Evolutionary conservation across 148 eudicot species (phyloP), one percentile per base, ranked within the genome.

Genomic region (Amaranthus hypochondriacus): DNA sequence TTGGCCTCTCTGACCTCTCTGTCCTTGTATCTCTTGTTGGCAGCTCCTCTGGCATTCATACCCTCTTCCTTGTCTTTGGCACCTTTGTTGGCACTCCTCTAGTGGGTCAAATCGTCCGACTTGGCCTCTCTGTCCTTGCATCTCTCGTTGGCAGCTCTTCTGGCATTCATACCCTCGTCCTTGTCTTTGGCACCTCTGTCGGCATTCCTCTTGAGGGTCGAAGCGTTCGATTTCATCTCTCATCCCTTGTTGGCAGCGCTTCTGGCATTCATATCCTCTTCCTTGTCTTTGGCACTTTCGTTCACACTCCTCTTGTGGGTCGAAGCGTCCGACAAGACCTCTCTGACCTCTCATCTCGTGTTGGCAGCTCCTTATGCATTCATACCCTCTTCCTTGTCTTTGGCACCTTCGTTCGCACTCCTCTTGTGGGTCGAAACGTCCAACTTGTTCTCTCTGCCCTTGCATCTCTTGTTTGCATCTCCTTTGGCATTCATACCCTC

Each of bases 271-370:
- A 0, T 4, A 14, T 3, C 65, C 12, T 48, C 18, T 13, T 14
- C 73, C 79, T 60, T 76, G n/a, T 57, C 73, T 71, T 7, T 44
- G 73, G 79, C 79, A 76, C 18, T n/a, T 51, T 13, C 3, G 55
- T 48, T 62, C 66, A 73, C 78, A 75, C n/a, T 49, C 14, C 18
- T 51, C 39, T 8, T 60, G 44, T 60, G 67, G 71, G 11, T 66
- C 67, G 2, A 3, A 13, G 8, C 47, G 43, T 3, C 55, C 74
- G 39, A 12, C 55, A 4, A 14, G 43, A 9, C 69, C 13, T 4
- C 52, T 43, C 4, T 11, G 15, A 4, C 39, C 3, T 56, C 13
- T 4, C 56, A 15, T 39, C 56, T 69, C 39, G 60, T 50, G 48
- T 47, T 13, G 58, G 69, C 69, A 53, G 43, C 43, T 58, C 56